Percentiles rank a stretch among this genome's conserved stretches.
Evolutionary conservation across 164 flowering plant genomes (phyloP).

Genomic region (Warburgia ugandensis): DNA sequence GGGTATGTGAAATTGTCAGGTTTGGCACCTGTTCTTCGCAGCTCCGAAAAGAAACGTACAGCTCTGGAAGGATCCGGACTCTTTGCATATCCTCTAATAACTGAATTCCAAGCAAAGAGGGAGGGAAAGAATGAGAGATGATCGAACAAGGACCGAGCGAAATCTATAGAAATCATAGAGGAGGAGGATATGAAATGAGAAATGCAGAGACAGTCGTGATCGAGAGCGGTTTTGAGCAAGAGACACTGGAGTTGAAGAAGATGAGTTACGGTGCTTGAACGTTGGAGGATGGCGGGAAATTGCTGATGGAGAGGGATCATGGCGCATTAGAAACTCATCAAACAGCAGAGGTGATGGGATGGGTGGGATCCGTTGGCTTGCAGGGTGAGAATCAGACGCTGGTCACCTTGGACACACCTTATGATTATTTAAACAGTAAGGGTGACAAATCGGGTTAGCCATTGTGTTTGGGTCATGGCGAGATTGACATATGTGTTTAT

Average conservation of each 20-base stretch:
- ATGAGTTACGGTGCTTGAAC: constrained; percentile 18
- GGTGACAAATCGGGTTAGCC: no score
- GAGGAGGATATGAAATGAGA: constrained; percentile 24
- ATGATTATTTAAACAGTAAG: no score
- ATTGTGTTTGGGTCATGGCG: no score
- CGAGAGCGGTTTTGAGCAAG: constrained; percentile 33
- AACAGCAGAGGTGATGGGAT: no score
- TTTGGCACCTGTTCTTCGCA: constrained; percentile 19
- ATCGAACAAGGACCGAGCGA: constrained; percentile 22
- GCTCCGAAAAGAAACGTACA: constrained; percentile 22
- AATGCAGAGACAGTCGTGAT: constrained; percentile 18
- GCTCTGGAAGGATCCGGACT: constrained; percentile 29
- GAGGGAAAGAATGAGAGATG: constrained; percentile 25
- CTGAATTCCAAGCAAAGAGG: constrained; percentile 37
- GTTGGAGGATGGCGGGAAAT: constrained; percentile 31
- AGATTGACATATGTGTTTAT: no score
- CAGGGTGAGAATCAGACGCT: no score
- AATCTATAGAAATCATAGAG: constrained; percentile 20
- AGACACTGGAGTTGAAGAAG: constrained; percentile 31
- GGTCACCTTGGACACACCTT: no score
- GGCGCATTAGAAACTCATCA: background rate
- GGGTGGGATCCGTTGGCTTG: no score
- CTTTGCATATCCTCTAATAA: constrained; percentile 33
- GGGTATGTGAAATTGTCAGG: constrained; percentile 49
- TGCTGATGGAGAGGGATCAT: background rate